Conservation (phyloP, 73 alveolate genomes). For the Paramecium primaurelia region DNA sequence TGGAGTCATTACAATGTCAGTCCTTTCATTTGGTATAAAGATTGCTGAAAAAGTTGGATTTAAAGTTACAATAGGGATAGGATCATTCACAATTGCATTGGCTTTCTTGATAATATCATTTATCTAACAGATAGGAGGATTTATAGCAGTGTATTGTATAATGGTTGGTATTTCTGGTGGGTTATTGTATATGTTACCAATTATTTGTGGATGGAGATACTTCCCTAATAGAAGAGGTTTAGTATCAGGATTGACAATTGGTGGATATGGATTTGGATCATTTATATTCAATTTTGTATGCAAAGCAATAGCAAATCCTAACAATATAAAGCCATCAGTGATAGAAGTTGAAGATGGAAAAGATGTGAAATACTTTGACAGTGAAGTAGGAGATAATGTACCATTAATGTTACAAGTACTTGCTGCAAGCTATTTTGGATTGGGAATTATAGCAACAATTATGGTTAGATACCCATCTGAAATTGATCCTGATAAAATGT, state of each 20-base stretch:
- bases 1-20: not conserved
- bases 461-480: constrained; percentile 10
- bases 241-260: constrained; percentile 57
- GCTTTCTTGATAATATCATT: constrained; percentile 7
- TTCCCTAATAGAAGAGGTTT: constrained; percentile 59
- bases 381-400: not conserved
- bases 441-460: not conserved
- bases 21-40: constrained; percentile 24
- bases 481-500: constrained; percentile 1
- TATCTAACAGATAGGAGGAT: not conserved
- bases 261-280: constrained; percentile 68
- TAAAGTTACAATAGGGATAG: not conserved
- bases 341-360: not conserved
- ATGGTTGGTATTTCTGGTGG: constrained; percentile 57
- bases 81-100: not conserved
- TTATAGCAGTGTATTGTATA: not conserved
- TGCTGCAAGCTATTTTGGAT: not conserved
- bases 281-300: constrained; percentile 59
- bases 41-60: constrained; percentile 39
- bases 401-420: not conserved
- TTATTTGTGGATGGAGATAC: constrained; percentile 61
- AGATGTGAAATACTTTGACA: constrained; percentile 8
- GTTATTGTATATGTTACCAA: constrained; percentile 55
- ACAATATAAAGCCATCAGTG: not conserved
- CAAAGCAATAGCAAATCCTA: constrained; percentile 30